phyloP scores from a whole-genome alignment of 192 early-diverging fungal genomes.

The Coemansia reversa region DNA sequence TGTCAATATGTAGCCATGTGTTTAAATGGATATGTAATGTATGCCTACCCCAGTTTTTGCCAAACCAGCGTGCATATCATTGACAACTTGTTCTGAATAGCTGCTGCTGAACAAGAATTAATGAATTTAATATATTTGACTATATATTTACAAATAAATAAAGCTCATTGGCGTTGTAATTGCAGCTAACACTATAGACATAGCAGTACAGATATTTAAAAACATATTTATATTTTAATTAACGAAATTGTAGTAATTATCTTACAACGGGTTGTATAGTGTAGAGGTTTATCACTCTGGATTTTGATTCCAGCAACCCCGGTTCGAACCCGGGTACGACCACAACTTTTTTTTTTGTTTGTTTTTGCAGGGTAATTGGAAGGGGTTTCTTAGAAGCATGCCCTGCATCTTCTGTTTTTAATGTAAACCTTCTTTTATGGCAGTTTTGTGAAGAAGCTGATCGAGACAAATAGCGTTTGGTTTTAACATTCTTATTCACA shows the following conservation, averaged over 20 bases:
- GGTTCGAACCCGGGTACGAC: slow-evolving; percentile 19
- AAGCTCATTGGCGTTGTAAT: neutral
- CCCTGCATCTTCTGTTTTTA: neutral
- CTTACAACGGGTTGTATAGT: slow-evolving; percentile 7
- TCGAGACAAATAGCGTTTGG: too few relatives aligned
- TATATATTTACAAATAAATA: too few relatives aligned
- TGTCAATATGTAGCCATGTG: neutral
- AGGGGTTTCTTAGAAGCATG: neutral
- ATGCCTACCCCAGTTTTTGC: neutral
- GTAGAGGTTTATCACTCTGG: slow-evolving; percentile 19
- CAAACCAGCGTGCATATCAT: neutral
- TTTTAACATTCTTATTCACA: too few relatives aligned
- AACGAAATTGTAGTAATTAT: neutral
- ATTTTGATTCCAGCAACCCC: slow-evolving; percentile 22
- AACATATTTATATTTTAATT: neutral
- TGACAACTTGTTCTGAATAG: neutral
- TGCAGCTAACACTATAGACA: neutral
- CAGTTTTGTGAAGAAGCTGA: too few relatives aligned
- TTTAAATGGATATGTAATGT: neutral
- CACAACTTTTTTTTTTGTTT: slow-evolving; percentile 4
- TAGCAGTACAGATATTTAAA: neutral
- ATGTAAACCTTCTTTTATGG: too few relatives aligned
- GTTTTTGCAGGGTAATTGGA: neutral
- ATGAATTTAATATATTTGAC: too few relatives aligned
- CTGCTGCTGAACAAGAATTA: too few relatives aligned